Conservation (phyloP, 2,329 filamentous ascomycete species). For the Phialocephala subalpina region DNA sequence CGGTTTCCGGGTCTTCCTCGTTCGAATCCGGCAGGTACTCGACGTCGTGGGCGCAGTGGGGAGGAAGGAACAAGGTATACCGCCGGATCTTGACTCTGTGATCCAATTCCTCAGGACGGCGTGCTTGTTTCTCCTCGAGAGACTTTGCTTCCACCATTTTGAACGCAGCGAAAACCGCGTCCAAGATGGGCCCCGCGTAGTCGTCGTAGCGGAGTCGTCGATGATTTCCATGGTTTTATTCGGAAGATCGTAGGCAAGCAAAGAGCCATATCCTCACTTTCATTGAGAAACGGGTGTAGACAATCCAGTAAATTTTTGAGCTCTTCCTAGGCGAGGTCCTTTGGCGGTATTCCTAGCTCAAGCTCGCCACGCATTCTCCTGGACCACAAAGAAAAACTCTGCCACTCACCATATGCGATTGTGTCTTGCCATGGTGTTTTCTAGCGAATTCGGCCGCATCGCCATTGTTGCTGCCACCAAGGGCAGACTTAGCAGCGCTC, state of each 20-base stretch:
- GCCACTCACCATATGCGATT: slow-evolving; percentile 83
- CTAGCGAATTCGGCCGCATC: slow-evolving; percentile 58
- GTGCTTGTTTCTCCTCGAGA: not conserved
- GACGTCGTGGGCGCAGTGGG: not conserved
- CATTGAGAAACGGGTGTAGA: not conserved
- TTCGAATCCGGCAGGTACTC: not conserved
- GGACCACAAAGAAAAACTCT: slow-evolving; percentile 17
- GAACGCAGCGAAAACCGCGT: not conserved
- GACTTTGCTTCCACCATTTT: too few relatives aligned
- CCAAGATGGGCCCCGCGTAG: not conserved
- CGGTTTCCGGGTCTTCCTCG: not conserved
- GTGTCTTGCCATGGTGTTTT: slow-evolving; percentile 84
- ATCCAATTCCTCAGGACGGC: not conserved
- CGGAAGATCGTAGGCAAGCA: not conserved
- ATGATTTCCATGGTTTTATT: not conserved
- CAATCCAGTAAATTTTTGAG: not conserved
- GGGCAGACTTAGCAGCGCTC: slow-evolving; percentile 31
- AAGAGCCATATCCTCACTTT: not conserved
- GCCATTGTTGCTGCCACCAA: slow-evolving; percentile 45
- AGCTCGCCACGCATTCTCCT: slow-evolving; percentile 16
- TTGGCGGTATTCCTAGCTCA: not conserved
- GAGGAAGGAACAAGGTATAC: not conserved
- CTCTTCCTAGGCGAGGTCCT: not conserved
- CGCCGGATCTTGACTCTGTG: not conserved
- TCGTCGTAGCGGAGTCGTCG: not conserved